Evolutionary conservation across 768 basidiomycete genomes (phyloP), one percentile per base, ranked within the genome.

Genomic region (Suillus paluster): DNA sequence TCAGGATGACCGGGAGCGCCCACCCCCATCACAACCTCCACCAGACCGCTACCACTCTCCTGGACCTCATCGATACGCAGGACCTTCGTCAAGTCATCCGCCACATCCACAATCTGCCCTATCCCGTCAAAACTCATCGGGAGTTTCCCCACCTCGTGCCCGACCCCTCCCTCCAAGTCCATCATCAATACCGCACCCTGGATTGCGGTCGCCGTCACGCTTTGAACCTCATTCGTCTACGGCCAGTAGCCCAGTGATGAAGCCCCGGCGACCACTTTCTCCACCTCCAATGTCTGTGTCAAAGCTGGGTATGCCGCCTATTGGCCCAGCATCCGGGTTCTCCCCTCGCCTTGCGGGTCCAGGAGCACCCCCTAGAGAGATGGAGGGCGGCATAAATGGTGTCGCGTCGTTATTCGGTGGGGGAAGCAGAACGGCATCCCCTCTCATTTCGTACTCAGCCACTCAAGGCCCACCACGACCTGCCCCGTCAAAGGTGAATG

Each of bases 121-220:
- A 49, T 64, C 63, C 5, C 63, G 63, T 19, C 63, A 56, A 34
- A 64, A 54, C 23, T 64, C 63, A 15, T 54, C 63, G 36, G 53
- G 59, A 45, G 63, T 70, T 1, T 82, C 81, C 1, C 79, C 81
- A 21, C 73, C 81, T 12, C 76, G 79, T 41, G 70, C 66, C 12
- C 70, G 75, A 27, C 66, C 73, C 10, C 61, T 70, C 12, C 73
- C 73, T 15, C 72, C 73, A 23, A 62, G 61, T 41, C 61, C 61
- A 10, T 62, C 61, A 19, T 62, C 61, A 61, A 30, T 46, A 25
- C 57, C 57, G 4, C 57, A 33, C 30, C 17, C 50, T 21, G 42
- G 45, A 3, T 57, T 55, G 42, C 45, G 30, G 9, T 55, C 57
- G 50, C 57, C 57, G 14, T 55, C 54, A 27, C 54, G 54, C 25